Conservation (phyloP, 2,329 filamentous ascomycete genomes). For the Penicillium sp. region DNA sequence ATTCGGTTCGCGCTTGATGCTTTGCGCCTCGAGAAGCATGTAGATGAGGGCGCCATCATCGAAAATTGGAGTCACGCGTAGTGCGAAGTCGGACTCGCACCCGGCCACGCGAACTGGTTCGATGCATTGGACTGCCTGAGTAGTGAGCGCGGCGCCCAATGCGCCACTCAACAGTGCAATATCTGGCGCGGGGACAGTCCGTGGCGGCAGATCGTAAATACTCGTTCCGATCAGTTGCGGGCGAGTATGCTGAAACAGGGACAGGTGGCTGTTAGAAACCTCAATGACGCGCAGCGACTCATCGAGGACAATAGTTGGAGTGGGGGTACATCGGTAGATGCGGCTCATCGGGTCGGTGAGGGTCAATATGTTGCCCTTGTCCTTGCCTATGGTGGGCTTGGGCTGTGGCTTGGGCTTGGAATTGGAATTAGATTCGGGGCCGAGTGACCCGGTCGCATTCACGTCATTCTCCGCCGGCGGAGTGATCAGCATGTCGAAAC, state of each 20-base stretch:
- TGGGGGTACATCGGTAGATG: conserved; percentile 38
- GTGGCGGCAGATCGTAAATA: conserved; percentile 46
- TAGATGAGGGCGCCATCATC: conserved; percentile 45
- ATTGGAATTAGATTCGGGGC: not conserved
- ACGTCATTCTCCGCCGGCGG: conserved; percentile 29
- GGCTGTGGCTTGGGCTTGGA: not conserved
- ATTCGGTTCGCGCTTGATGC: conserved; percentile 38
- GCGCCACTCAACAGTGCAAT: conserved; percentile 41
- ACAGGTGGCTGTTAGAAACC: conserved; percentile 50
- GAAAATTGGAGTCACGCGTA: conserved; percentile 50
- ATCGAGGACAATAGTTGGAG: conserved; percentile 46
- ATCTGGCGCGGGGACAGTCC: conserved; percentile 39
- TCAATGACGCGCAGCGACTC: conserved; percentile 41
- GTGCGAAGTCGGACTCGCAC: conserved; percentile 21
- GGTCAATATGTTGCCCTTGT: not conserved
- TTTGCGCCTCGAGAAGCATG: conserved; percentile 48
- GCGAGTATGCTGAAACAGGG: conserved; percentile 36
- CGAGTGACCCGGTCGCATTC: not conserved
- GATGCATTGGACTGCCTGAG: conserved; percentile 39
- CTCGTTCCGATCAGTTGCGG: conserved; percentile 41
- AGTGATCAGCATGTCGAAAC: conserved; percentile 26
- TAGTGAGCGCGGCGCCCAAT: conserved; percentile 43
- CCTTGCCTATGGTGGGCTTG: no score
- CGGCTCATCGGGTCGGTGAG: conserved; percentile 23
- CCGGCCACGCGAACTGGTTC: conserved; percentile 32